Evolutionary conservation across 345 rosid genomes (phyloP).

Genomic region (Salix purpurea): DNA sequence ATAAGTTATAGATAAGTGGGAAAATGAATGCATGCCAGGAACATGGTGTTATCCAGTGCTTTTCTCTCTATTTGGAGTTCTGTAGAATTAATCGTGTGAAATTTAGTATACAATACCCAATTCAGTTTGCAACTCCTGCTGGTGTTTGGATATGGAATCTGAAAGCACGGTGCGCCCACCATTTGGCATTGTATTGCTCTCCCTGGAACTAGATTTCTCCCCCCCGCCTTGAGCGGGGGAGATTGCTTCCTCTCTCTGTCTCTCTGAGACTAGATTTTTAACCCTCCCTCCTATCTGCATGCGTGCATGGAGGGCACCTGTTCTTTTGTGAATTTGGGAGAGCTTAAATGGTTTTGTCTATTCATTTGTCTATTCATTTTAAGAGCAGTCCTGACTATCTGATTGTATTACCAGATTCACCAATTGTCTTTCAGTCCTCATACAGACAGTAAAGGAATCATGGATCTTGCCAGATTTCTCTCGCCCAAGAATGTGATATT

Average conservation of each 20-base stretch:
- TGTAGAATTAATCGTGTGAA: too few species aligned
- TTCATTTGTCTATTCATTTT: not conserved
- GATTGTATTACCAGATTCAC: slow-evolving; percentile 55
- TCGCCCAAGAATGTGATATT: slow-evolving; percentile 76
- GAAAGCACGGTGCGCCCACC: not conserved
- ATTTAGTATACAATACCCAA: too few species aligned
- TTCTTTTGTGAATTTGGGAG: not conserved
- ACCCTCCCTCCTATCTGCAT: not conserved
- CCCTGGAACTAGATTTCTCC: too few species aligned
- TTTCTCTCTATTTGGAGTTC: too few species aligned
- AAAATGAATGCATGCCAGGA: too few species aligned
- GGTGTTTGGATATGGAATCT: too few species aligned
- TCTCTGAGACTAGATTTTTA: too few species aligned
- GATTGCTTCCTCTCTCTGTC: not conserved
- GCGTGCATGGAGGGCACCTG: not conserved
- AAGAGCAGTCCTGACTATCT: not conserved
- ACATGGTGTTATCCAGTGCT: too few species aligned
- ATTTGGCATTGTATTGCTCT: not conserved
- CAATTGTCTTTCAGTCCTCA: slow-evolving; percentile 93
- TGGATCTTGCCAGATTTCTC: slow-evolving; percentile 90
- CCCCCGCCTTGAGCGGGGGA: not conserved
- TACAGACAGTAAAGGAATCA: slow-evolving; percentile 88
- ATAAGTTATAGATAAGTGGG: too few species aligned
- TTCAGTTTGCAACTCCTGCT: too few species aligned
- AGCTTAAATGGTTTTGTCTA: not conserved